Evolutionary conservation across 129 eudicot species (phyloP).

Genomic region (Flaveria brownii): DNA sequence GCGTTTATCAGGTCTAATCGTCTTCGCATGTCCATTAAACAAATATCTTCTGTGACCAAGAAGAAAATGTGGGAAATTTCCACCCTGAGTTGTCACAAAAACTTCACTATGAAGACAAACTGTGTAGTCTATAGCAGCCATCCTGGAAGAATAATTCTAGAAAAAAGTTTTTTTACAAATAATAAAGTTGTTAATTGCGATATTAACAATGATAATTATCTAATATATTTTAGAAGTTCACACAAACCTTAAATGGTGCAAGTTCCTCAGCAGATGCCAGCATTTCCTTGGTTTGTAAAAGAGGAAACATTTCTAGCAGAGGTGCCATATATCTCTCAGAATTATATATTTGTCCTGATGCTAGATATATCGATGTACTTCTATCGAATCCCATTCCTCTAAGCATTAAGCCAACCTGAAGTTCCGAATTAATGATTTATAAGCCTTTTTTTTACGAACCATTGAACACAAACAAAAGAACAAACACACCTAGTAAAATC

Average conservation of each 20-base stretch:
- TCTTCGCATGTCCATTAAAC: constrained; percentile 92
- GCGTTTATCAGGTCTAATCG: constrained; percentile 95
- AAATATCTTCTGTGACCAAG: constrained; percentile 93
- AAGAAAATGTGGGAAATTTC: constrained; percentile 93
- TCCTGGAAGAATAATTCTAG: constrained; percentile 96
- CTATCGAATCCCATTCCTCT: constrained; percentile 98
- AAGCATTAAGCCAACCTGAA: constrained; percentile 95
- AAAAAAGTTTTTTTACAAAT: constrained; percentile 18
- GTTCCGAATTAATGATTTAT: constrained; percentile 15
- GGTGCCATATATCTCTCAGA: constrained; percentile 91
- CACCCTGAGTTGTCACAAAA: constrained; percentile 98
- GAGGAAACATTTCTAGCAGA: constrained; percentile 90
- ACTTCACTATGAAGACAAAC: constrained; percentile 99
- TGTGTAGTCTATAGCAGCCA: constrained; percentile 99
- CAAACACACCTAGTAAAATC: too few relatives aligned
- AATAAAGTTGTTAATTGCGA: not conserved
- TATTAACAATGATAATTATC: not conserved
- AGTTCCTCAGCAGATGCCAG: constrained; percentile 81
- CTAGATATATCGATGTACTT: constrained; percentile 77
- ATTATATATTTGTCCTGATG: constrained; percentile 92
- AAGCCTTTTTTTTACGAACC: not conserved
- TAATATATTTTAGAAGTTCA: not conserved
- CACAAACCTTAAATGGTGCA: constrained; percentile 69
- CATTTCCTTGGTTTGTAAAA: constrained; percentile 87
- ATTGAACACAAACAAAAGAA: not conserved